phyloP scores from a whole-genome alignment of 345 rosid genomes.

The Lepidium didymum region DNA sequence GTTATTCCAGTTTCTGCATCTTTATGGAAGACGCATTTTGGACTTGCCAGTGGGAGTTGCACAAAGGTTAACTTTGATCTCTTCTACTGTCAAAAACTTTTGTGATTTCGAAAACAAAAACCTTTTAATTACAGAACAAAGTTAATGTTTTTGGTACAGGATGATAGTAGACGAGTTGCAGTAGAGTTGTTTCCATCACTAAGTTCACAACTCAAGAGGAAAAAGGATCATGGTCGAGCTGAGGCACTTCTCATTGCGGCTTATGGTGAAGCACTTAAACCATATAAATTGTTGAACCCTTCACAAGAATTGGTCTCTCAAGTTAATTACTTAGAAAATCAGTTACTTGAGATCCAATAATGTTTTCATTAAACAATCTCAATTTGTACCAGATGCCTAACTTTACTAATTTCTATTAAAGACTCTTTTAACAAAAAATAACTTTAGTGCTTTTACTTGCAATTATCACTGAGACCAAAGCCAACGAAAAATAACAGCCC shows the following conservation, averaged over 20 bases:
- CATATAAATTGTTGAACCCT: conserved; percentile 27
- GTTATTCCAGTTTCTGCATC: conserved; percentile 76
- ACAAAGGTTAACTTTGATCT: conserved; percentile 43
- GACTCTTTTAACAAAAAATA: neutral
- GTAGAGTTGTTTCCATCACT: conserved; percentile 65
- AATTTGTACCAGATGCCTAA: neutral
- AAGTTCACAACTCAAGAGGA: conserved; percentile 50
- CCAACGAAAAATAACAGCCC: no score
- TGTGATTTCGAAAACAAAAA: neutral
- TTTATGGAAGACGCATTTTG: conserved; percentile 64
- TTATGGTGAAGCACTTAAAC: conserved; percentile 52
- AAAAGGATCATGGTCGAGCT: conserved; percentile 93
- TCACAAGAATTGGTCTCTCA: conserved; percentile 13
- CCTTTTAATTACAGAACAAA: neutral
- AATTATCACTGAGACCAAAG: no score
- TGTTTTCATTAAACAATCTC: neutral
- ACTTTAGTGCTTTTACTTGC: neutral
- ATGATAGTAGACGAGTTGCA: conserved; percentile 79
- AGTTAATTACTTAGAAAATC: conserved; percentile 6
- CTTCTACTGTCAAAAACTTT: neutral
- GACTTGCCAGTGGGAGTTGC: conserved; percentile 42
- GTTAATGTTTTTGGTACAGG: conserved; percentile 35
- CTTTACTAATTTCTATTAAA: neutral
- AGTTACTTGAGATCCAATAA: neutral
- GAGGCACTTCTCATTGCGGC: conserved; percentile 87